Percentiles rank a stretch among this genome's conserved stretches.
phyloP scores from a whole-genome alignment of 2,329 filamentous ascomycete genomes.

The Colletotrichum acutatum region DNA sequence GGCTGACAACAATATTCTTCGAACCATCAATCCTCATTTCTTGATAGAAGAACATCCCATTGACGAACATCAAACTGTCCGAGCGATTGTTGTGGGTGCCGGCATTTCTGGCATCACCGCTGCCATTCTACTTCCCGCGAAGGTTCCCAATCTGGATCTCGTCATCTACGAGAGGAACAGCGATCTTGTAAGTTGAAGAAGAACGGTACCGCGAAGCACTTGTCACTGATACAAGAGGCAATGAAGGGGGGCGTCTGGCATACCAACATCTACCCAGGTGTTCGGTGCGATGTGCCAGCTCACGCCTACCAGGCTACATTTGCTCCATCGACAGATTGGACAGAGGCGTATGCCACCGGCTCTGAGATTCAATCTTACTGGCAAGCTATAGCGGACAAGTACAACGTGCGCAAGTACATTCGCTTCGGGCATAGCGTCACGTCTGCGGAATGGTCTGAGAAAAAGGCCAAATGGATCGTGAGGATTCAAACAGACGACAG shows the following conservation, averaged over 20 bases:
- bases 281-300: conserved; percentile 74
- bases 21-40: background rate
- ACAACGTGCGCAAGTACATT: conserved; percentile 70
- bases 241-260: conserved; percentile 62
- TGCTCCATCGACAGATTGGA: conserved; percentile 51
- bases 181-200: conserved; percentile 64
- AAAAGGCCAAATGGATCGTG: conserved; percentile 64
- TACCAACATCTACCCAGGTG: conserved; percentile 70
- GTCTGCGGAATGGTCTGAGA: conserved; percentile 64
- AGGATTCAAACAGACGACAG: conserved; percentile 51
- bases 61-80: conserved; percentile 58
- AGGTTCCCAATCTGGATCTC: conserved; percentile 74
- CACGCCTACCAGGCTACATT: conserved; percentile 69
- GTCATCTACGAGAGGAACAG: conserved; percentile 73
- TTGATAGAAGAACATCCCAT: background rate
- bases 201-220: background rate
- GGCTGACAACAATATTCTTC: background rate
- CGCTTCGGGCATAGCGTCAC: conserved; percentile 66
- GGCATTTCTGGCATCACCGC: conserved; percentile 72
- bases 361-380: conserved; percentile 75
- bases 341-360: conserved; percentile 73
- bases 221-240: background rate
- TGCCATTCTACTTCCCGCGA: conserved; percentile 73
- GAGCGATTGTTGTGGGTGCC: conserved; percentile 72
- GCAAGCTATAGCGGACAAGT: conserved; percentile 70